These are phyloP conservation scores for Mortierella sp. DNA, from an alignment of 371 early-diverging fungal genomes.

Conservation along the genomic window DNA sequence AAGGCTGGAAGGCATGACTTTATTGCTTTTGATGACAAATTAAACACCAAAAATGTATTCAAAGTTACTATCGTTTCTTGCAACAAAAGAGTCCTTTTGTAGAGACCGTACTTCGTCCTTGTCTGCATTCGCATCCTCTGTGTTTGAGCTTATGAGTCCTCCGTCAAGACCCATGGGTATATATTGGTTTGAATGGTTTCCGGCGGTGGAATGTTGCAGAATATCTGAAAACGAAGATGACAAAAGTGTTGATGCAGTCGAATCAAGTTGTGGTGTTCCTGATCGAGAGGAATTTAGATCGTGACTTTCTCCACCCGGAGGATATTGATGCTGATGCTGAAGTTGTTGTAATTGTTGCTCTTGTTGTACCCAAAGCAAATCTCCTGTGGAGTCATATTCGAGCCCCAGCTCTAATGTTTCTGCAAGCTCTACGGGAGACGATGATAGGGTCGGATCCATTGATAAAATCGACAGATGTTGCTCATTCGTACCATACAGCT, in stretches of 20 bases:
- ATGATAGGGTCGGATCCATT: slow-evolving; percentile 40
- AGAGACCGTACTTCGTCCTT: not conserved
- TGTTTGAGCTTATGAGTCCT: not conserved
- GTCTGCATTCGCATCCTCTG: not conserved
- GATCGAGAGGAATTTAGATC: slow-evolving; percentile 3
- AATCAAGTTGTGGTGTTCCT: slow-evolving; percentile 40
- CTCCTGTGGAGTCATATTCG: slow-evolving; percentile 26
- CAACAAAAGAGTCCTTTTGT: not conserved
- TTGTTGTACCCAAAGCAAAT: slow-evolving; percentile 32
- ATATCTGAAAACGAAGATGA: slow-evolving; percentile 36
- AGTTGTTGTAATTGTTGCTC: slow-evolving; percentile 19
- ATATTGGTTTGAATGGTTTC: slow-evolving; percentile 26
- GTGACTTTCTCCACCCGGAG: not conserved
- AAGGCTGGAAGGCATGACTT: too few relatives aligned
- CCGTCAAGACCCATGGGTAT: slow-evolving; percentile 38
- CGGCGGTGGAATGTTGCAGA: not conserved
- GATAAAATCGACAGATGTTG: slow-evolving; percentile 29
- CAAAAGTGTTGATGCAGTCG: slow-evolving; percentile 22
- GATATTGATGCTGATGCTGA: slow-evolving; percentile 20
- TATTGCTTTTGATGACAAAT: not conserved
- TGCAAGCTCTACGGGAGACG: slow-evolving; percentile 39
- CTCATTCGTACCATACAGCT: not conserved
- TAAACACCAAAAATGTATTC: slow-evolving; percentile 6
- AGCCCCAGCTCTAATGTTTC: slow-evolving; percentile 31
- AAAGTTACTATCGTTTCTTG: not conserved